A percentile compares a stretch with the other conserved stretches of the same genome.
phyloP scores from a whole-genome alignment of 1,139 yeast genomes.

The Magnusiomyces tetraspermus region DNA sequence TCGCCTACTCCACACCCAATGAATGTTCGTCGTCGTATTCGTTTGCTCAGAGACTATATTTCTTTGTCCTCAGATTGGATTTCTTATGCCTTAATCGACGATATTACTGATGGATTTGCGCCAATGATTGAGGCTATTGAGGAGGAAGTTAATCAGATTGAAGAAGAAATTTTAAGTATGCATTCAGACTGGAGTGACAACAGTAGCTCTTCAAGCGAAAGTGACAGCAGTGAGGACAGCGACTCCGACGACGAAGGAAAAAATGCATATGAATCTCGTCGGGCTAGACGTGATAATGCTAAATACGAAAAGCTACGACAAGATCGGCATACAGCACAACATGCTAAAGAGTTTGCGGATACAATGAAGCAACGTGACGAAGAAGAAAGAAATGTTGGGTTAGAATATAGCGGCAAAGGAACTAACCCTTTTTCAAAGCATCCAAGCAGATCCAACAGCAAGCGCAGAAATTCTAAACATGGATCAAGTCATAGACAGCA shows the following conservation, averaged over 20 bases:
- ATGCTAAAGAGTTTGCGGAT: not conserved
- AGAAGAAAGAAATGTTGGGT: not conserved
- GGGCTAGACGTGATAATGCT: slow-evolving; percentile 10
- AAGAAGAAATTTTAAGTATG: slow-evolving; percentile 80
- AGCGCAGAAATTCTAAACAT: too few species aligned
- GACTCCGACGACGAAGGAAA: slow-evolving; percentile 5
- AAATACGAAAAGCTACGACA: slow-evolving; percentile 14
- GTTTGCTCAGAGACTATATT: slow-evolving; percentile 76
- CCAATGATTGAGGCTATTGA: slow-evolving; percentile 93
- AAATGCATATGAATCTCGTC: slow-evolving; percentile 1
- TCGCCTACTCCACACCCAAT: slow-evolving; percentile 94
- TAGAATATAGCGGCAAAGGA: not conserved
- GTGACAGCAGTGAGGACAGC: slow-evolving; percentile 29
- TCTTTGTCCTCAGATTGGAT: slow-evolving; percentile 95
- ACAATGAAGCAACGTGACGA: not conserved
- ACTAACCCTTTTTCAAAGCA: not conserved
- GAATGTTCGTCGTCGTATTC: slow-evolving; percentile 85
- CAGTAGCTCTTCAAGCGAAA: slow-evolving; percentile 25
- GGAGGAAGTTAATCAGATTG: slow-evolving; percentile 80
- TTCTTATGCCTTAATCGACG: slow-evolving; percentile 92
- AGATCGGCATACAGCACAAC: not conserved
- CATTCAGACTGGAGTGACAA: slow-evolving; percentile 53
- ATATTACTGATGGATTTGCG: slow-evolving; percentile 93
- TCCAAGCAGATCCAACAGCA: not conserved
- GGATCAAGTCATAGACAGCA: too few species aligned